Base-by-base conservation (phyloP, 805 yeast genomes). In the Candida piceae region DNA sequence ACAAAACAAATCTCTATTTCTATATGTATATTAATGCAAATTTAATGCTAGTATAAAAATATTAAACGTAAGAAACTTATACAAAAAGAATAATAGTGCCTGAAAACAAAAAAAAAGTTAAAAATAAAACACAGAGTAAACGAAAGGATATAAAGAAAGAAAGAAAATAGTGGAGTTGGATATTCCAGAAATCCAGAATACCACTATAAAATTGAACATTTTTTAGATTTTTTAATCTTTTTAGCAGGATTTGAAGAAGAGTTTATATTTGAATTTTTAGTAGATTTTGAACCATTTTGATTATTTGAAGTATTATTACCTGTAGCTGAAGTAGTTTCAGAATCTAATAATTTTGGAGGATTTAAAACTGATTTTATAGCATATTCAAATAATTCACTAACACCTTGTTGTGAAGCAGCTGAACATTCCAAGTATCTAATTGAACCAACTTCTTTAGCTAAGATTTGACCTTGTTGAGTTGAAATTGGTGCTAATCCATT, bases 401-500 rank as follows among this genome's bases (percentile, higher is more conserved):
- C 87, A 36, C 96, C 96, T 36, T 71, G 73, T 62, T 87, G 96
- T 16, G 90, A 81, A 10, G 89, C 83, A 7, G 96, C 95, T 5
- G 95, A 85, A 60, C 96, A 87, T 64, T 88, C 96, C 42, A 84
- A 65, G 59, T 84, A 87, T 34, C 74, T 76, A 45, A 80, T 72
- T 24, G 93, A 82, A 2, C 84, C 82, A 34, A 81, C 66, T 29
- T 82, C 86, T 48, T 74, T 71, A 17, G 93, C 88, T 47, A 83
- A 62, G 46, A 74, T 71, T 28, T 59, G 55, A 24, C 90, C 95
- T 52, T 85, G 86, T 18, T 70, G 63, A 25, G 58, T 55, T 9
- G 80, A 57, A 25, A 88, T 69, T 16, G 93, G 93, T 38, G 72
- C 70, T 44, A 69, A 66, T 27, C 81, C 75, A 46, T 72, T 70